These are phyloP conservation scores for Trichoderma gamsii DNA, from an alignment of 495 filamentous ascomycete species.

Conservation along the genomic window DNA sequence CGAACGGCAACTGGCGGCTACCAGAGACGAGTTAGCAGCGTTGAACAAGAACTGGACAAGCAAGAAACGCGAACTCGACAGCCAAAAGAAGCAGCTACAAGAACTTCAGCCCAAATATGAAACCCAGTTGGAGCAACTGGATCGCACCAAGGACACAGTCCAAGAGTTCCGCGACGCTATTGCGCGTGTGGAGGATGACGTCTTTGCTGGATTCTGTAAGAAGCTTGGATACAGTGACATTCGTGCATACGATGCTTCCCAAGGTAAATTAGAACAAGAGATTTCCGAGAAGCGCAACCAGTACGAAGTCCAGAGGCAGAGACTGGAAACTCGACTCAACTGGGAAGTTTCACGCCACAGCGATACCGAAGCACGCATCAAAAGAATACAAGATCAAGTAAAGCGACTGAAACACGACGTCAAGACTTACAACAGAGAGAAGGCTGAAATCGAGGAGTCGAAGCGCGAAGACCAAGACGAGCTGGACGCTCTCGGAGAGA, in stretches of 20 bases:
- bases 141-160: slow-evolving; percentile 62
- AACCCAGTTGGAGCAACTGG: slow-evolving; percentile 60
- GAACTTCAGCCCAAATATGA: slow-evolving; percentile 73
- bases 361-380: slow-evolving; percentile 63
- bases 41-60: slow-evolving; percentile 79
- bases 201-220: slow-evolving; percentile 82
- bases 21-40: slow-evolving; percentile 69
- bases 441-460: slow-evolving; percentile 63
- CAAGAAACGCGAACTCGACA: slow-evolving; percentile 77
- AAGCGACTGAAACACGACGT: slow-evolving; percentile 59
- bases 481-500: slow-evolving; percentile 67
- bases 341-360: slow-evolving; percentile 70
- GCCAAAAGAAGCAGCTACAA: slow-evolving; percentile 61
- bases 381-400: slow-evolving; percentile 57
- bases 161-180: slow-evolving; percentile 70
- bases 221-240: slow-evolving; percentile 83
- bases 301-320: slow-evolving; percentile 77
- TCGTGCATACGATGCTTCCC: slow-evolving; percentile 85
- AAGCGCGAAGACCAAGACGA: slow-evolving; percentile 68
- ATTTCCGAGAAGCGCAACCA: slow-evolving; percentile 76
- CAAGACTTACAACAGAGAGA: slow-evolving; percentile 63
- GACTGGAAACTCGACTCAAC: slow-evolving; percentile 68
- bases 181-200: slow-evolving; percentile 75
- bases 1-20: slow-evolving; percentile 67
- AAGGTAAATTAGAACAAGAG: slow-evolving; percentile 86